These are phyloP conservation scores for Suhomyces sp. DNA, from an alignment of 805 yeast genomes.

Conservation along the genomic window DNA sequence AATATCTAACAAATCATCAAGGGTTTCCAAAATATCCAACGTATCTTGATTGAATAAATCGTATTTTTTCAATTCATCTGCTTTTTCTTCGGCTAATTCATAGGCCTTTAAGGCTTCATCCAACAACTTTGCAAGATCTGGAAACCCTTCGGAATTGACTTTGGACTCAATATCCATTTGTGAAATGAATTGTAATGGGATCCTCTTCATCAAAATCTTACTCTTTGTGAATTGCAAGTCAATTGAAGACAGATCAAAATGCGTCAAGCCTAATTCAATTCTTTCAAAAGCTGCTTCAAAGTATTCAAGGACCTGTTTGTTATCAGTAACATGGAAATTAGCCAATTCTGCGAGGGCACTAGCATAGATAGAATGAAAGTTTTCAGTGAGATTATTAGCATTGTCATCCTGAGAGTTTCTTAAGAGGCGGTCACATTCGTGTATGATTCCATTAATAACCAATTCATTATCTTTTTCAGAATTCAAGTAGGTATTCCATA, in stretches of 20 bases:
- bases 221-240: conserved; percentile 54
- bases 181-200: conserved; percentile 59
- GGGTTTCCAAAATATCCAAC: conserved; percentile 53
- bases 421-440: conserved; percentile 83
- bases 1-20: conserved; percentile 69
- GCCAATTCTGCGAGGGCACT: conserved; percentile 66
- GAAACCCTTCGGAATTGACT: conserved; percentile 24
- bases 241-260: conserved; percentile 46
- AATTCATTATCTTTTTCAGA: conserved; percentile 62
- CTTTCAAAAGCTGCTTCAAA: conserved; percentile 75
- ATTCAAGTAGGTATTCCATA: conserved; percentile 63
- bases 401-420: conserved; percentile 36
- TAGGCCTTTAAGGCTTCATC: conserved; percentile 49
- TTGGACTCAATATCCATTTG: conserved; percentile 45
- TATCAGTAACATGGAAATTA: conserved; percentile 50
- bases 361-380: conserved; percentile 74
- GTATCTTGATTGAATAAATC: conserved; percentile 39
- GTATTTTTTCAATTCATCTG: conserved; percentile 23
- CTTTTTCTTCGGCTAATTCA: conserved; percentile 39
- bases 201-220: conserved; percentile 54
- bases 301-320: conserved; percentile 50
- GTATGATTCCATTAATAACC: conserved; percentile 80
- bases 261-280: conserved; percentile 54
- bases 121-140: conserved; percentile 37
- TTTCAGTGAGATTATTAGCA: conserved; percentile 34